phyloP scores from a whole-genome alignment of 306 rosid genomes.

The Lablab purpureus region DNA sequence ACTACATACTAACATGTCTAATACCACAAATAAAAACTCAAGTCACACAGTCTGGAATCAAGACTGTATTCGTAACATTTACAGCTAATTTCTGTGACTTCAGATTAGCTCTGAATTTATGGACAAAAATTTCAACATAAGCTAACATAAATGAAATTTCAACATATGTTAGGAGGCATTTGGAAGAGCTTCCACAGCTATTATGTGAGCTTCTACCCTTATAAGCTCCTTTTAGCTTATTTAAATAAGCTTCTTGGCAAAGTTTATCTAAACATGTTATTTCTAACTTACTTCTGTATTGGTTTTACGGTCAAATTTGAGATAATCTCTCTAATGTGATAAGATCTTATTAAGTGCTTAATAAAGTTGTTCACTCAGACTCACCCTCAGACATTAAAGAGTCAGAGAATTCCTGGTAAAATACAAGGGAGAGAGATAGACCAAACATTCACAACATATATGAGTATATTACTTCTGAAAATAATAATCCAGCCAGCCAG shows the following conservation, averaged over 20 bases:
- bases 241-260: background rate
- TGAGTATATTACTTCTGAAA: constrained; percentile 13
- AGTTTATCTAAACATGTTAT: background rate
- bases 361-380: constrained; percentile 12
- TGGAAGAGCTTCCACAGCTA: too few relatives aligned
- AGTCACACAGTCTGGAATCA: constrained; percentile 17
- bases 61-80: background rate
- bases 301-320: background rate
- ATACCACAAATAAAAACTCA: constrained; percentile 34
- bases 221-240: constrained; percentile 2
- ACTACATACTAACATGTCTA: constrained; percentile 28
- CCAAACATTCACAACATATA: constrained; percentile 14
- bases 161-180: constrained; percentile 13
- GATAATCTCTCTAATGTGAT: background rate
- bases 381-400: constrained; percentile 10
- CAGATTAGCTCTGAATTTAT: constrained; percentile 25
- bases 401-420: constrained; percentile 4
- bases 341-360: background rate
- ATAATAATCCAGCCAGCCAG: constrained; percentile 1
- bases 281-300: background rate
- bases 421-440: background rate
- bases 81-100: background rate
- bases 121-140: constrained; percentile 31
- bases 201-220: background rate
- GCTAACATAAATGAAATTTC: constrained; percentile 22